Evolutionary conservation across 345 rosid genomes (phyloP).

Genomic region (Cardamine occulta): DNA sequence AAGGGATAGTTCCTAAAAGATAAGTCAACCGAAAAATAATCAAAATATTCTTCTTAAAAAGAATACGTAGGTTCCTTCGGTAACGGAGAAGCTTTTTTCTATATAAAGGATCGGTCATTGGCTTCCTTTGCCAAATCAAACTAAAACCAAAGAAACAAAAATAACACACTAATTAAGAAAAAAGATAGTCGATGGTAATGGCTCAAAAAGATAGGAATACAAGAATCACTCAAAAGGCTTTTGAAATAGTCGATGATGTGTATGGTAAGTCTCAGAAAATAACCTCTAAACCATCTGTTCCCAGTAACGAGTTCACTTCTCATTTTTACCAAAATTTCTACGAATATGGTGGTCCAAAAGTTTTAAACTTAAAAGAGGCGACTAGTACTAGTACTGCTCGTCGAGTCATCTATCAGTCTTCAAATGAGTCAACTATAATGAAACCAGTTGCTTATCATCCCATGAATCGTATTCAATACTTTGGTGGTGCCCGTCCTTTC

Average conservation of each 20-base stretch:
- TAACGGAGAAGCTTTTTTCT: background rate
- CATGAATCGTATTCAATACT: constrained; percentile 1
- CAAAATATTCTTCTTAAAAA: too few species aligned
- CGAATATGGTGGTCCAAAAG: constrained; percentile 24
- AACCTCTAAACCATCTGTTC: background rate
- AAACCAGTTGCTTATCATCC: background rate
- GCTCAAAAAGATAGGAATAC: constrained; percentile 25
- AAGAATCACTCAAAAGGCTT: constrained; percentile 25
- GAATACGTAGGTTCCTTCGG: background rate
- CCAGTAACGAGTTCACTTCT: constrained; percentile 2
- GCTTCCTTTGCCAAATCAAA: background rate
- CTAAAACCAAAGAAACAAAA: constrained; percentile 4
- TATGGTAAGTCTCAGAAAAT: constrained; percentile 17
- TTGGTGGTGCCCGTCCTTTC: constrained; percentile 15
- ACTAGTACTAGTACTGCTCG: background rate
- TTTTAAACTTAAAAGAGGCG: constrained; percentile 17
- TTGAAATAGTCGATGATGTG: constrained; percentile 32
- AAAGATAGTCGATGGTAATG: constrained; percentile 22
- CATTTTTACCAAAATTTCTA: constrained; percentile 1
- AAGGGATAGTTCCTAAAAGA: background rate
- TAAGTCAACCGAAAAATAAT: background rate
- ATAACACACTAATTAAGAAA: background rate
- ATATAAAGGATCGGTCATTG: background rate
- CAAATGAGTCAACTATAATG: constrained; percentile 17
- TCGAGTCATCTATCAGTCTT: constrained; percentile 21